These are phyloP conservation scores for Sonneratia alba DNA, from an alignment of 345 rosid genomes.

Conservation along the genomic window DNA sequence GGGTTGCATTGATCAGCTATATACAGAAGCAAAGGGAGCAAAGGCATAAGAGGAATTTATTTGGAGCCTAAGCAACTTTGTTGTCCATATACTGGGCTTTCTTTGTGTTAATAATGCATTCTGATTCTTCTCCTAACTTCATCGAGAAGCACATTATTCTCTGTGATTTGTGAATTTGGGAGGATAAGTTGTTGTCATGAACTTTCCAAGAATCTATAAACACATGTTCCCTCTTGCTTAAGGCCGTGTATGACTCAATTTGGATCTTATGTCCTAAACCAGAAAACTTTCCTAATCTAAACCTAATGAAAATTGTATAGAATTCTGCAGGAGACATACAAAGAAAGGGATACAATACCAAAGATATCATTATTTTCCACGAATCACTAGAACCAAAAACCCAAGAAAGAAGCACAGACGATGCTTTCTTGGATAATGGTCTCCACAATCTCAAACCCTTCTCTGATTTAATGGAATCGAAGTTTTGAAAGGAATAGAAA, in stretches of 20 bases:
- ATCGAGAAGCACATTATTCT: background rate
- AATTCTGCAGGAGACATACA: too few species aligned
- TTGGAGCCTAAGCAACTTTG: background rate
- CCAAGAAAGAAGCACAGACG: background rate
- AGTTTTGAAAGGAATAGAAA: background rate
- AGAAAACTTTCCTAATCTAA: too few species aligned
- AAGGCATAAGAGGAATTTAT: background rate
- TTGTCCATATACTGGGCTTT: background rate
- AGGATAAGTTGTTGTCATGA: background rate
- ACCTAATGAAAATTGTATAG: too few species aligned
- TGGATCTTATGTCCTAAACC: too few species aligned
- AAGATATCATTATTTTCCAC: too few species aligned
- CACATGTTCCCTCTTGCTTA: background rate
- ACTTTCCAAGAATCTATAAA: background rate
- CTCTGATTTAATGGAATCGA: background rate
- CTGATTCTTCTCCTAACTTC: background rate
- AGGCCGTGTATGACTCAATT: too few species aligned
- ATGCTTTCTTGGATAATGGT: background rate
- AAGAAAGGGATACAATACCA: too few species aligned
- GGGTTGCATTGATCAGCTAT: slow-evolving; percentile 15
- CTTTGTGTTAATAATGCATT: background rate
- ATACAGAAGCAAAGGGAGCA: too few species aligned
- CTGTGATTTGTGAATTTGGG: background rate
- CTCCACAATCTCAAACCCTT: too few species aligned
- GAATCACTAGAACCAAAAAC: too few species aligned